Evolutionary conservation across 169 alveolate genomes (phyloP).

Genomic region (Eimeria sp.): DNA sequence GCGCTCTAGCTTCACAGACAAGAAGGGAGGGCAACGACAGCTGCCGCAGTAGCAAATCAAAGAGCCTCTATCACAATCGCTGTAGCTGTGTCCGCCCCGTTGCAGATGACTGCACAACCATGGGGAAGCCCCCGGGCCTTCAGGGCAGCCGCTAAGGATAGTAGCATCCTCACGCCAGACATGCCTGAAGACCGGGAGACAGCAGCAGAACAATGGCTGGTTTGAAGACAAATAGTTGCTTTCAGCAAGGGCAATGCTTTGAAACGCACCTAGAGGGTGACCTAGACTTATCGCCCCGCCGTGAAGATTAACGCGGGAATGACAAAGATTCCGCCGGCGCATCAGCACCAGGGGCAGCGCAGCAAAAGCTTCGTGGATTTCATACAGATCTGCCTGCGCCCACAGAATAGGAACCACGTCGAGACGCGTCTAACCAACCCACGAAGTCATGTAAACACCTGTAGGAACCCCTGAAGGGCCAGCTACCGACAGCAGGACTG

Average conservation of each 20-base stretch:
- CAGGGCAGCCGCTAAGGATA: constrained; percentile 88
- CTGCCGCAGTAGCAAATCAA: not conserved
- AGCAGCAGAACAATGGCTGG: not conserved
- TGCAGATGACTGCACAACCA: constrained; percentile 93
- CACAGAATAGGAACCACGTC: constrained; percentile 16
- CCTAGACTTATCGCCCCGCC: constrained; percentile 98
- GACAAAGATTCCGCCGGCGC: constrained; percentile 90
- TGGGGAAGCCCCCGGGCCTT: constrained; percentile 84
- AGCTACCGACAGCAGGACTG: not conserved
- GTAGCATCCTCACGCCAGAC: constrained; percentile 93
- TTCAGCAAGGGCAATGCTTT: too few relatives aligned
- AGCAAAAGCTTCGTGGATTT: constrained; percentile 95
- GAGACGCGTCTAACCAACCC: not conserved
- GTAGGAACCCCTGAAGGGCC: not conserved
- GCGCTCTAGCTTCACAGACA: not conserved
- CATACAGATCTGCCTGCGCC: constrained; percentile 90
- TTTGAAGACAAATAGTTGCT: not conserved
- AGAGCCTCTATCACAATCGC: constrained; percentile 89
- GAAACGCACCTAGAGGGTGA: constrained; percentile 93
- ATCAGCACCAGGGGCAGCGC: constrained; percentile 92
- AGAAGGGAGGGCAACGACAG: not conserved
- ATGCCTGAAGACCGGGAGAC: constrained; percentile 11
- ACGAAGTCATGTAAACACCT: not conserved
- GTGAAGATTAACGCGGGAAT: constrained; percentile 91
- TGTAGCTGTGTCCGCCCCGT: constrained; percentile 95